phyloP scores from a whole-genome alignment of 2,329 filamentous ascomycete species.

The Didymella lethalis region DNA sequence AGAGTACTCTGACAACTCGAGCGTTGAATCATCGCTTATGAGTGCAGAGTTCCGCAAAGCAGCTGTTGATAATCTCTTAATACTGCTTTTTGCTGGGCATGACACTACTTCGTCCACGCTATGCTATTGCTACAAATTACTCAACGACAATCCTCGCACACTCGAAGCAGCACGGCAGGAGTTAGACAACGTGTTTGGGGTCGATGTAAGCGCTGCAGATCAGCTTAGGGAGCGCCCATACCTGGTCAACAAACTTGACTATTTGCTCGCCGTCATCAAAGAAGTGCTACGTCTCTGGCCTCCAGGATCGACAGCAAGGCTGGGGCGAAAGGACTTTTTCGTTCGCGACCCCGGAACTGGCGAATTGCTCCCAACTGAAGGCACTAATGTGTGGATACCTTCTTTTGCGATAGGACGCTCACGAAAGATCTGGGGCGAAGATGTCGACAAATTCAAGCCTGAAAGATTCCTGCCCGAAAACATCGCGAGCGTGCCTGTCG shows the following conservation, averaged over 20 bases:
- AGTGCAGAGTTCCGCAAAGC: constrained; percentile 33
- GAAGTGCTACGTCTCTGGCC: constrained; percentile 46
- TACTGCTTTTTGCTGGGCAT: constrained; percentile 45
- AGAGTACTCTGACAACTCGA: background rate
- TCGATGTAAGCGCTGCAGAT: constrained; percentile 19
- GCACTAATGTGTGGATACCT: constrained; percentile 26
- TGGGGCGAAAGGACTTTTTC: constrained; percentile 23
- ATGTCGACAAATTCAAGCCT: constrained; percentile 33
- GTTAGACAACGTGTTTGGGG: constrained; percentile 43
- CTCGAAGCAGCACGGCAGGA: constrained; percentile 38
- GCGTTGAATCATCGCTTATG: constrained; percentile 29
- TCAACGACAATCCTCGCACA: constrained; percentile 36
- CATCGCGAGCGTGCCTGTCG: constrained; percentile 17
- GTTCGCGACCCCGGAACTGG: constrained; percentile 32
- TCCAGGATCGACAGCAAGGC: constrained; percentile 42
- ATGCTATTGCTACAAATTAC: constrained; percentile 39
- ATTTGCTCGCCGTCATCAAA: constrained; percentile 48
- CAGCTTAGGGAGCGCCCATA: constrained; percentile 33
- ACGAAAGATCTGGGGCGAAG: constrained; percentile 27
- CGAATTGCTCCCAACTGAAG: constrained; percentile 31
- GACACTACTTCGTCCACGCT: constrained; percentile 48
- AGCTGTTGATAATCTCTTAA: constrained; percentile 35
- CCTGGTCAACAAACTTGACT: constrained; percentile 41
- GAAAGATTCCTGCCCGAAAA: constrained; percentile 35
- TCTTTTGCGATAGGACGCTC: constrained; percentile 30